Evolutionary conservation across 345 rosid genomes (phyloP), one percentile per base, ranked within the genome.

Genomic region (Gossypium stocksii): DNA sequence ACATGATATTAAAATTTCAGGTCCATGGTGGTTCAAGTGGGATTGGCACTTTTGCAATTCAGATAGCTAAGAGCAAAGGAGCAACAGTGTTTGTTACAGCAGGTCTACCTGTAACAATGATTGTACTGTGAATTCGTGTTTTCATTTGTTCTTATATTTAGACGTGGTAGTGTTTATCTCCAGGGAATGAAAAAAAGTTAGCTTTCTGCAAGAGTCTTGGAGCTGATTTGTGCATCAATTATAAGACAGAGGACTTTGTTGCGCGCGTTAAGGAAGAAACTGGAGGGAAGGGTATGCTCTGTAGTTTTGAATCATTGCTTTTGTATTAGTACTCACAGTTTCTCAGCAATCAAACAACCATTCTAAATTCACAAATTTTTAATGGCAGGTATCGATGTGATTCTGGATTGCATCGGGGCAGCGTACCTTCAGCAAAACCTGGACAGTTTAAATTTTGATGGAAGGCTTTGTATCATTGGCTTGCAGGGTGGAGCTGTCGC

Each of bases 21-120:
- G 83, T 94, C 82, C 98, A 94, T 78, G 97, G 98, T 54, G 98
- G 98, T 57, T 90, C 97, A 23, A 92, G 93, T 79, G 98, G 97
- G 61, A 88, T 94, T 48, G 98, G 98, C 46, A 92, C 97, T 38
- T 94, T 90, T 74, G 97, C 93, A 25, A 87, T 94, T 81, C 97
- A 94, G 85, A 90, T 91, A 19, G 97, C 97, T 45, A 92, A 89
- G 80, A 76, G 78, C 78, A 77, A 51, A 70, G 97, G 41, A 34
- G 98, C 78, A 61, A 85, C 52, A 77, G 97, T 92, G 16, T 92
- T 94, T 57, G 89, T 88, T 76, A 92, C 97, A 20, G 97, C 98
- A 88, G 97, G 97, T 94, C 77, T 62, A 5, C 41, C 41, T 34
- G 34, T 56, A 34, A 48, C 38, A 49, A 38, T 76, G 7, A 34